Evolutionary conservation across 345 rosid species (phyloP).

Genomic region (Pseudoturritis turrita): DNA sequence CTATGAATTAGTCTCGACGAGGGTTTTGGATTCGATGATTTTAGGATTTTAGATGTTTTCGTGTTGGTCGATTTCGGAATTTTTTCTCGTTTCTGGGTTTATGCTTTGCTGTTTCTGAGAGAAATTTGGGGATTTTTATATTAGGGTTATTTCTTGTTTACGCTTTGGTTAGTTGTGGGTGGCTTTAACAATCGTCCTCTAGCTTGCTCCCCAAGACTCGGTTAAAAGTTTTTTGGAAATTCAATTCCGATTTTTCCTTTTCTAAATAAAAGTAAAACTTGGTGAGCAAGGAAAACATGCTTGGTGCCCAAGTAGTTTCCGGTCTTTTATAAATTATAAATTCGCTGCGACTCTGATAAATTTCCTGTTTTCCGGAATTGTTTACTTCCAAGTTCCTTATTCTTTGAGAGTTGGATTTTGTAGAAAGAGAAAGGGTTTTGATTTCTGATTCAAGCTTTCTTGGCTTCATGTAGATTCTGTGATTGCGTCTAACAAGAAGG

Average conservation of each 20-base stretch:
- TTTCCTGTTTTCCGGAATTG: neutral
- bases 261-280: conserved; percentile 6
- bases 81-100: neutral
- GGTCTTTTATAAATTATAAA: neutral
- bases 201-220: conserved; percentile 10
- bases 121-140: neutral
- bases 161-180: neutral
- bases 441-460: neutral
- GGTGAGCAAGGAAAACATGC: conserved; percentile 3
- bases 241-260: neutral
- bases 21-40: conserved; percentile 4
- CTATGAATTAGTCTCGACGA: neutral
- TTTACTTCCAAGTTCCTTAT: neutral
- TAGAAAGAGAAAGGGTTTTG: neutral
- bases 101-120: neutral
- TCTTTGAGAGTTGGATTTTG: neutral
- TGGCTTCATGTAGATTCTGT: conserved; percentile 12
- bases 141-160: neutral
- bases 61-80: neutral
- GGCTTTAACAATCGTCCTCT: neutral
- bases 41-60: neutral
- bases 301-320: conserved; percentile 9
- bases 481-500: neutral
- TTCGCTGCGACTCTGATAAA: neutral
- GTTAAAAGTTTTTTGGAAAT: neutral